A percentile compares a stretch with the other conserved stretches of the same genome.
Evolutionary conservation across 768 basidiomycete species (phyloP).

Genomic region (Psilocybe cyanescens): DNA sequence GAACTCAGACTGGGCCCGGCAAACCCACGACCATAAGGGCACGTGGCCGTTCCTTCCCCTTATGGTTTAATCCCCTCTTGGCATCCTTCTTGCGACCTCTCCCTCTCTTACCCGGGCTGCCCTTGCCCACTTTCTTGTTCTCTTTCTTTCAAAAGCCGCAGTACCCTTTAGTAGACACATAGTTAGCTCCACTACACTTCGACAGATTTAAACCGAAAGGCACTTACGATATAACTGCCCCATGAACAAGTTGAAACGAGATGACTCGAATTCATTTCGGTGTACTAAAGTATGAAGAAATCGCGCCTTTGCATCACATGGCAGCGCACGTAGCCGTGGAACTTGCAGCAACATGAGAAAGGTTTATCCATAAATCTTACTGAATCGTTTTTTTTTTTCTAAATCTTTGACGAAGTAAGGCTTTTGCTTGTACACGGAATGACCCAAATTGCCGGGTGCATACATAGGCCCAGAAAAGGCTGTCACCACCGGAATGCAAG

Average conservation of each 20-base stretch:
- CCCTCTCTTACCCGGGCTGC: not conserved
- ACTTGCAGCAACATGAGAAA: too few species aligned
- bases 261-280: not conserved
- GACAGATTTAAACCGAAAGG: too few species aligned
- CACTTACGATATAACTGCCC: too few species aligned
- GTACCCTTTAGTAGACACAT: too few species aligned
- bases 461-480: not conserved
- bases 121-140: not conserved
- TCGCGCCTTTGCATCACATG: too few species aligned
- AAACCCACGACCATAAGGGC: constrained; percentile 16
- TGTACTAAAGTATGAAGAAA: too few species aligned
- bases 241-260: too few species aligned
- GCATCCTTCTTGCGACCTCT: constrained; percentile 7
- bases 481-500: not conserved
- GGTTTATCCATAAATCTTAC: not conserved
- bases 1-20: not conserved
- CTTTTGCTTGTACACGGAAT: not conserved
- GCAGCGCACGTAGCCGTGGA: too few species aligned
- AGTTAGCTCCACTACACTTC: not conserved
- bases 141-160: not conserved
- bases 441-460: not conserved
- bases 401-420: not conserved
- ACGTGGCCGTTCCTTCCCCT: constrained; percentile 15
- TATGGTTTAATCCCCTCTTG: constrained; percentile 16
- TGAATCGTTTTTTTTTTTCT: not conserved